Conservation (phyloP, 495 filamentous ascomycete species). For the Aspergillus nanangensis region DNA sequence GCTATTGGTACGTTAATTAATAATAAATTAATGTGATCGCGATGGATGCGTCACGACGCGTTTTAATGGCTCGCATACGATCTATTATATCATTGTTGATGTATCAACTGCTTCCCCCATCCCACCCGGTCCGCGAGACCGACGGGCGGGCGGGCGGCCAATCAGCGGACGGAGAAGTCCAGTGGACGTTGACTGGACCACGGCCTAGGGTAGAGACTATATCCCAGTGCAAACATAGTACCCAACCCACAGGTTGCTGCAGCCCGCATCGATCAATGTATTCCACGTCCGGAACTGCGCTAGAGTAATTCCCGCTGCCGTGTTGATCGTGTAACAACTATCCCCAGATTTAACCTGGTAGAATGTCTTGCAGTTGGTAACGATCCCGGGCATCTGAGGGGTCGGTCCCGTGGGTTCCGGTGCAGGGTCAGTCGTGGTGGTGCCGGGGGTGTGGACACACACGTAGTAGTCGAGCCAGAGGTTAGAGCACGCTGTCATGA, state of each 20-base stretch:
- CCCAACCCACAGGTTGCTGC: constrained; percentile 16
- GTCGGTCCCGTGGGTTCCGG: constrained; percentile 2
- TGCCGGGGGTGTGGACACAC: constrained; percentile 11
- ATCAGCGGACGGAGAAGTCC: too few relatives aligned
- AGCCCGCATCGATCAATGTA: constrained; percentile 17
- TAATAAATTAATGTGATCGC: too few relatives aligned
- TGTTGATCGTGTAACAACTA: constrained; percentile 27
- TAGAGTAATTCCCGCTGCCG: constrained; percentile 7
- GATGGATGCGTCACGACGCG: too few relatives aligned
- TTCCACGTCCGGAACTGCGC: constrained; percentile 27
- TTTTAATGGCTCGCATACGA: too few relatives aligned
- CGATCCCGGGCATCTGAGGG: constrained; percentile 34
- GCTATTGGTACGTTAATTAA: too few relatives aligned
- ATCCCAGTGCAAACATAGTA: constrained; percentile 23
- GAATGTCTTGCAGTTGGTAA: constrained; percentile 31
- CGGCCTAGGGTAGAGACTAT: too few relatives aligned
- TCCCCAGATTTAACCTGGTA: constrained; percentile 28
- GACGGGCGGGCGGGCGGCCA: too few relatives aligned
- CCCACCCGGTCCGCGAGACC: too few relatives aligned
- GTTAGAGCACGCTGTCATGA: constrained; percentile 10
- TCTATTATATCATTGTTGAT: too few relatives aligned
- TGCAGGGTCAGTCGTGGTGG: not conserved
- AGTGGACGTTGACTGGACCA: too few relatives aligned
- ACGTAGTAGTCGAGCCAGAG: constrained; percentile 20
- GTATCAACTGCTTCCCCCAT: too few relatives aligned